phyloP scores from a whole-genome alignment of 176 grass and related monocot species.

The Cymbopogon citratus region DNA sequence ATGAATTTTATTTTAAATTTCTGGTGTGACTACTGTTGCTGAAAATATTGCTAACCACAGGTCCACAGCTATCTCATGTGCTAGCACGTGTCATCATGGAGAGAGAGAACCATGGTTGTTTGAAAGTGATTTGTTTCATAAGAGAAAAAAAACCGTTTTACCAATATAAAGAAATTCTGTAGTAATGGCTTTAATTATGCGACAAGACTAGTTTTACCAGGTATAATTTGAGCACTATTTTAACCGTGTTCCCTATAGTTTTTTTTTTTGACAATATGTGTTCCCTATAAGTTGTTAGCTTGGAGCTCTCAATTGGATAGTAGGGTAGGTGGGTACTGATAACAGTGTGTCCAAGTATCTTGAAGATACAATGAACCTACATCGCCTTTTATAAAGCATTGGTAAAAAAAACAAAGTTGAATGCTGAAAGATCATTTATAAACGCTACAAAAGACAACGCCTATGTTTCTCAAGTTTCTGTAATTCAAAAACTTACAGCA shows the following conservation, averaged over 20 bases:
- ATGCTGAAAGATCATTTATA: too few species aligned
- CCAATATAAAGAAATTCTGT: neutral
- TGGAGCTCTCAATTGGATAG: neutral
- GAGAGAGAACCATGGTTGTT: neutral
- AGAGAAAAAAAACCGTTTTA: too few species aligned
- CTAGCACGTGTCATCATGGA: neutral
- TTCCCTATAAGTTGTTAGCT: neutral
- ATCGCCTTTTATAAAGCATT: neutral
- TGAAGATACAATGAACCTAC: constrained; percentile 25
- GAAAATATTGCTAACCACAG: neutral
- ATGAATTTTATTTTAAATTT: neutral
- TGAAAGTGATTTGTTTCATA: neutral
- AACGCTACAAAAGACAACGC: too few species aligned
- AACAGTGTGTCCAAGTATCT: neutral
- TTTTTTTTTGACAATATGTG: too few species aligned
- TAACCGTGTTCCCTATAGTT: too few species aligned
- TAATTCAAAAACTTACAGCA: neutral
- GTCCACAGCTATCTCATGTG: neutral
- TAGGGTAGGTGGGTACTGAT: neutral
- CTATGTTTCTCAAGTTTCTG: too few species aligned
- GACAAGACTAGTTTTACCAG: too few species aligned
- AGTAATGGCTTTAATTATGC: neutral
- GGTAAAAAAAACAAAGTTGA: neutral
- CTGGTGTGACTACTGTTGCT: neutral
- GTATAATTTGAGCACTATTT: too few species aligned